A percentile compares a stretch with the other conserved stretches of the same genome.
phyloP scores from a whole-genome alignment of 805 yeast genomes.

The Lipomyces sp. region DNA sequence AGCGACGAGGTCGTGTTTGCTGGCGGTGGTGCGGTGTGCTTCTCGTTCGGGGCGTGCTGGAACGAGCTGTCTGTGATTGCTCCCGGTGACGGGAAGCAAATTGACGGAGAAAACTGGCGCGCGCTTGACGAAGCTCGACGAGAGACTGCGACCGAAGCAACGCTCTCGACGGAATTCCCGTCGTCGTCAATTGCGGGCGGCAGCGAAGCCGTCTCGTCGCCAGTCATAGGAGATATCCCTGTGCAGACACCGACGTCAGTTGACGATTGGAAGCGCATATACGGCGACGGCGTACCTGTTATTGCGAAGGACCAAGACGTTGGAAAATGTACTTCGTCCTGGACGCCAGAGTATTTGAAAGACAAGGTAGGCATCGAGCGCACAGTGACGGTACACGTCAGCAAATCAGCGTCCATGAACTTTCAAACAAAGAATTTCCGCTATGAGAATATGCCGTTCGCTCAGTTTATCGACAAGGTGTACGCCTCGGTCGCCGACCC shows the following conservation, averaged over 20 bases:
- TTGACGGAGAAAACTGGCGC: not conserved
- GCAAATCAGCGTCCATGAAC: conserved; percentile 31
- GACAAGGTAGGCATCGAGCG: conserved; percentile 33
- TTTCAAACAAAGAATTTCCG: conserved; percentile 38
- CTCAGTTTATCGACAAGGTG: conserved; percentile 34
- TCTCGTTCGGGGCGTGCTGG: conserved; percentile 68
- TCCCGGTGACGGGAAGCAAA: not conserved
- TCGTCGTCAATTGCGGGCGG: not conserved
- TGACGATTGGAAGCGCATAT: conserved; percentile 15
- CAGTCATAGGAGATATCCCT: not conserved
- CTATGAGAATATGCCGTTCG: conserved; percentile 34
- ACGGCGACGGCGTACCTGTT: conserved; percentile 29
- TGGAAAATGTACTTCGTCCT: conserved; percentile 34
- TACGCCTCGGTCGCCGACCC: conserved; percentile 3
- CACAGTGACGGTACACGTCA: conserved; percentile 35
- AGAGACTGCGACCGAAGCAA: not conserved
- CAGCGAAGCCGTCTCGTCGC: not conserved
- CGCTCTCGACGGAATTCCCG: not conserved
- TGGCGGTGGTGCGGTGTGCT: conserved; percentile 83
- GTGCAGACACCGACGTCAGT: not conserved
- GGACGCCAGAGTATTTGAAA: conserved; percentile 38
- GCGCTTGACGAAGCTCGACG: not conserved
- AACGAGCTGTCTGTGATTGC: conserved; percentile 34
- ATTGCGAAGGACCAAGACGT: conserved; percentile 32
- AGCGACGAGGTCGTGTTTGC: conserved; percentile 43